Conservation (phyloP, 345 rosid genomes). For the Cochlearia excelsa region DNA sequence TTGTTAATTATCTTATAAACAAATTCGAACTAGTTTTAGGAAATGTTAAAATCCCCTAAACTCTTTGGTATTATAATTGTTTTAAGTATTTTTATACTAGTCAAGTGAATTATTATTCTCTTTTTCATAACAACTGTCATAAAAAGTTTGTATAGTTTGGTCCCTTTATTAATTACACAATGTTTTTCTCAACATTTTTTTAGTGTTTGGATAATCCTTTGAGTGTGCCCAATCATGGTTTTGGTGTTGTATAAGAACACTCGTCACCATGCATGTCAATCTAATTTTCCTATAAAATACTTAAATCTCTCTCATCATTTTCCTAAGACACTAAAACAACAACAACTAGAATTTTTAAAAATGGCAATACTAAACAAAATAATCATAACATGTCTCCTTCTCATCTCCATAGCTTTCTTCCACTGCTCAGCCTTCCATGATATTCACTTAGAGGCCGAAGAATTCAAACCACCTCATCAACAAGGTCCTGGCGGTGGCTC, state of each 20-base stretch:
- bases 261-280: slow-evolving; percentile 42
- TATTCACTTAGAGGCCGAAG: slow-evolving; percentile 24
- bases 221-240: background rate
- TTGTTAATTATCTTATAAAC: background rate
- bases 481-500: slow-evolving; percentile 11
- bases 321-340: slow-evolving; percentile 6
- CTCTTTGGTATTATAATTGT: background rate
- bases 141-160: background rate
- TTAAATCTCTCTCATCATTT: background rate
- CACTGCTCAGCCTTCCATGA: slow-evolving; percentile 26
- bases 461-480: slow-evolving; percentile 37
- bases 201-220: slow-evolving; percentile 22
- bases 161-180: background rate
- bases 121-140: too few species aligned
- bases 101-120: too few species aligned
- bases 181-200: background rate
- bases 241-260: slow-evolving; percentile 28
- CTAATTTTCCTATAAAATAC: slow-evolving; percentile 19
- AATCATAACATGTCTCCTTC: slow-evolving; percentile 16
- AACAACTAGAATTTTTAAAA: background rate
- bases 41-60: too few species aligned
- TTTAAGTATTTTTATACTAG: background rate
- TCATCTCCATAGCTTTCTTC: slow-evolving; percentile 22
- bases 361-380: slow-evolving; percentile 14
- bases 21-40: too few species aligned